Base-by-base conservation (phyloP, 2,329 filamentous ascomycete species). In the Nemania sp. region DNA sequence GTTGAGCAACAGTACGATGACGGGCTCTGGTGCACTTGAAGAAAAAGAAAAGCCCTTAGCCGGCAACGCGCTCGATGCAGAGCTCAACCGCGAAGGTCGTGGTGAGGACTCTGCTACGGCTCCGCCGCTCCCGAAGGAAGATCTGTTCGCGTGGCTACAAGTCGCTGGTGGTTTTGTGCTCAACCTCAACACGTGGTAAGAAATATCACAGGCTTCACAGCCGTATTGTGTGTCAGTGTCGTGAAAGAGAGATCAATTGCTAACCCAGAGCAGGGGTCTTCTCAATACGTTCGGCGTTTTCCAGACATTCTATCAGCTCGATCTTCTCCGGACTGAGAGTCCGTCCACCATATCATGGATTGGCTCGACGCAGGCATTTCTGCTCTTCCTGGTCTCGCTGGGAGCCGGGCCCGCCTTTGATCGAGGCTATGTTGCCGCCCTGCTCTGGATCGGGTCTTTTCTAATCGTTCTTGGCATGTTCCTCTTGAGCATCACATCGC, bases 331-430 rank as follows among this genome's bases (percentile, higher is more conserved):
- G 22, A 49, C 64, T 2, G 66, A 72, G 15, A 66, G 75, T 0
- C 73, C 77, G 1, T 73, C 73, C 0, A 61, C 64, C 26, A 73
- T 77, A n/a, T 70, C 75, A 8, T 77, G 73, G 74, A 73, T 77
- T 26, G 74, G 74, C 9, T 70, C 73, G 1, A 65, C 75, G 3
- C 73, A 76, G 48, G 65, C 64, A 0, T 75, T 72, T 44, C 62
- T 75, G 5, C 37, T 22, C 31, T 49, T 62, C 3, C 52, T 55
- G 0, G 64, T 75, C 15, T 61, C 74, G 12, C 61, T 74, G 12
- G 60, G n/a, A 26, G 20, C 69, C 2, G 73, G 74, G 0, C 39
- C 49, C 2, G 12, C 44, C 2, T 52, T 26, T 17, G 54, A 52
- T 11, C 8, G 44, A 8, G 54, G 54, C 9, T 37, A 46, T n/a